Evolutionary conservation across 1,284 basidiomycete species (phyloP).

Genomic region (Coniophora puteana): DNA sequence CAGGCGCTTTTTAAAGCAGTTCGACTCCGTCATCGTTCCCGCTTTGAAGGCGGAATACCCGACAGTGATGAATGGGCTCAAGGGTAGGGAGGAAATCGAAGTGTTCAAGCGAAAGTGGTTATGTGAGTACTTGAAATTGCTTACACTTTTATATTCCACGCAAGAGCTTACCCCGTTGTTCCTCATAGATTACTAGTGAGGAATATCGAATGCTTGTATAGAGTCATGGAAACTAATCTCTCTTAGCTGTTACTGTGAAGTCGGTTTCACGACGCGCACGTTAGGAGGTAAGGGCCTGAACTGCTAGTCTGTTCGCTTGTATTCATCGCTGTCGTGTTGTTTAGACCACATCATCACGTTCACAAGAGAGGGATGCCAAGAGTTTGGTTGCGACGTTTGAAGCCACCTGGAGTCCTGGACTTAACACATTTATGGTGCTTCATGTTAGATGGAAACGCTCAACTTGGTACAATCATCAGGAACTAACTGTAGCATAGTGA

Average conservation of each 20-base stretch:
- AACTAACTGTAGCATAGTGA: too few species aligned
- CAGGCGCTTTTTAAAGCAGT: conserved; percentile 58
- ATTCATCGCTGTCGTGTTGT: conserved; percentile 9
- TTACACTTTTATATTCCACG: conserved; percentile 6
- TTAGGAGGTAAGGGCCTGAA: conserved; percentile 53
- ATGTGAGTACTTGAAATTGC: conserved; percentile 45
- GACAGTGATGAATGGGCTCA: conserved; percentile 41
- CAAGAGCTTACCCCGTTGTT: conserved; percentile 1
- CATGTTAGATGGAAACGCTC: too few species aligned
- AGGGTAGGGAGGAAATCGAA: conserved; percentile 58
- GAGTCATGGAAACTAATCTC: conserved; percentile 1
- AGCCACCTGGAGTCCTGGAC: too few species aligned
- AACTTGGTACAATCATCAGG: too few species aligned
- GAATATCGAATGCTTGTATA: conserved; percentile 2
- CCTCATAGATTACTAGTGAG: conserved; percentile 40
- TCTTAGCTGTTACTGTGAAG: conserved; percentile 69
- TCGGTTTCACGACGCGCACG: conserved; percentile 67
- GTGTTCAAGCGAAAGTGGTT: conserved; percentile 81
- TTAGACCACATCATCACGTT: conserved; percentile 59
- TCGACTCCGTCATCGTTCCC: conserved; percentile 59
- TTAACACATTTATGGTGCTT: too few species aligned
- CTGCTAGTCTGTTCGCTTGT: background rate
- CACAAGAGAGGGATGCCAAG: conserved; percentile 52
- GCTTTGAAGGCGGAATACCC: conserved; percentile 64
- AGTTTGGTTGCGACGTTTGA: conserved; percentile 46